Conservation (phyloP, 1,139 yeast species). For the Scheffersomyces quercinus region DNA sequence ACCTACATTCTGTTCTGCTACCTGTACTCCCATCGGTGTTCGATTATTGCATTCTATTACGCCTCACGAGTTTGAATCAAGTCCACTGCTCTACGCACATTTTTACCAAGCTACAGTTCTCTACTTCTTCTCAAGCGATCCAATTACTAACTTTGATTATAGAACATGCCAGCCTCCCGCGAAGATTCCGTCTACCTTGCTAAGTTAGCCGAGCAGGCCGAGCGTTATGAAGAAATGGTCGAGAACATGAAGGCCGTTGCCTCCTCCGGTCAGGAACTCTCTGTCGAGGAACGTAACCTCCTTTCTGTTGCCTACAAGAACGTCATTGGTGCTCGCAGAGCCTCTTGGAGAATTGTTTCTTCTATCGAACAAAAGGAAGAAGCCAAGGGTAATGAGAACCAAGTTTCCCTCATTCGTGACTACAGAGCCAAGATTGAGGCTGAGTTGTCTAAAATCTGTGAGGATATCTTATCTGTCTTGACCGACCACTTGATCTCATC, state of each 20-base stretch:
- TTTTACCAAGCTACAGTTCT: no score
- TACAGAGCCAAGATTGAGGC: constrained; percentile 94
- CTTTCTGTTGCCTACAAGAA: constrained; percentile 97
- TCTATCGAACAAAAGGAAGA: constrained; percentile 98
- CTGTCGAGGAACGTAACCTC: constrained; percentile 96
- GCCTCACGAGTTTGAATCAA: no score
- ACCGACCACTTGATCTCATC: constrained; percentile 89
- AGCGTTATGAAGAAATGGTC: constrained; percentile 99
- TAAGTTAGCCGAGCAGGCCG: constrained; percentile 99
- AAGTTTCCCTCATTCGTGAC: constrained; percentile 86
- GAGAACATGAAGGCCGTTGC: constrained; percentile 98
- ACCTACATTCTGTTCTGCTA: no score
- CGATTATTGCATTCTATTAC: no score
- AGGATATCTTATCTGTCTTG: constrained; percentile 86
- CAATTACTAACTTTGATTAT: neutral
- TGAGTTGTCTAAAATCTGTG: constrained; percentile 92
- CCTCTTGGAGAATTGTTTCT: constrained; percentile 98
- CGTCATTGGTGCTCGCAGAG: constrained; percentile 99
- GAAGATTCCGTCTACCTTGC: constrained; percentile 99
- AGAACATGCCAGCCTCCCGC: constrained; percentile 76
- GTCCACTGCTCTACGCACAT: no score
- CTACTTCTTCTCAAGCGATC: no score
- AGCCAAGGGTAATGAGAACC: constrained; percentile 88
- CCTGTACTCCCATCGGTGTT: no score
- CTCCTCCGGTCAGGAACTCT: constrained; percentile 90